A percentile compares a stretch with the other conserved stretches of the same genome.
phyloP scores from a whole-genome alignment of 345 rosid species.

The Citrus maxima region DNA sequence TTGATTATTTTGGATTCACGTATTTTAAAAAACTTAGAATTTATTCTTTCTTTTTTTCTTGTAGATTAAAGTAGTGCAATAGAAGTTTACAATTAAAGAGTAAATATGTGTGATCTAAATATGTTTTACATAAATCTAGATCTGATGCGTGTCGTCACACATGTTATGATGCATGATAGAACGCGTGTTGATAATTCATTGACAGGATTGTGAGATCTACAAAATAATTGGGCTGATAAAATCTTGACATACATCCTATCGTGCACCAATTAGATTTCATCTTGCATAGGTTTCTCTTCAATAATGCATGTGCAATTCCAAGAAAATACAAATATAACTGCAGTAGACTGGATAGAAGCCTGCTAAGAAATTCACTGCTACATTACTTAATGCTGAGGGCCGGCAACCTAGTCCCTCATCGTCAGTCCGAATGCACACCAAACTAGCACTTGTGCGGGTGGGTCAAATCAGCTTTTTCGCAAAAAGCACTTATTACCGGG shows the following conservation, averaged over 20 bases:
- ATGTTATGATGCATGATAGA: accelerated
- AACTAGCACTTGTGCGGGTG: background rate
- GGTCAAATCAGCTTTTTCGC: background rate
- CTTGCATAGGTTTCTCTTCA: too few species aligned
- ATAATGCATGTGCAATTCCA: too few species aligned
- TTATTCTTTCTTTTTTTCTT: accelerated
- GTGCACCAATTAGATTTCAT: too few species aligned
- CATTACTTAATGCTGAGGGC: background rate
- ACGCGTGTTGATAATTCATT: too few species aligned
- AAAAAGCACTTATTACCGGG: background rate
- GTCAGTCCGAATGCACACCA: background rate
- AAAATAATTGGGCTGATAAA: too few species aligned
- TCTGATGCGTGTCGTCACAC: too few species aligned
- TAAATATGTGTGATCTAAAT: accelerated
- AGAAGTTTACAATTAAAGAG: too few species aligned
- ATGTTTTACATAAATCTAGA: accelerated
- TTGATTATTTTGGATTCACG: too few species aligned
- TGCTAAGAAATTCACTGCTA: background rate
- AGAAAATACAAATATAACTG: background rate
- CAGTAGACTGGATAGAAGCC: background rate
- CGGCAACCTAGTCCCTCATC: background rate
- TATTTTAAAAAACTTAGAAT: too few species aligned
- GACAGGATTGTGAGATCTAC: too few species aligned
- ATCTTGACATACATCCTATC: accelerated
- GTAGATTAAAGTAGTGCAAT: accelerated